Percentiles rank a stretch among this genome's conserved stretches.
Conservation (phyloP, 768 basidiomycete genomes). For the Boletus fagicola region DNA sequence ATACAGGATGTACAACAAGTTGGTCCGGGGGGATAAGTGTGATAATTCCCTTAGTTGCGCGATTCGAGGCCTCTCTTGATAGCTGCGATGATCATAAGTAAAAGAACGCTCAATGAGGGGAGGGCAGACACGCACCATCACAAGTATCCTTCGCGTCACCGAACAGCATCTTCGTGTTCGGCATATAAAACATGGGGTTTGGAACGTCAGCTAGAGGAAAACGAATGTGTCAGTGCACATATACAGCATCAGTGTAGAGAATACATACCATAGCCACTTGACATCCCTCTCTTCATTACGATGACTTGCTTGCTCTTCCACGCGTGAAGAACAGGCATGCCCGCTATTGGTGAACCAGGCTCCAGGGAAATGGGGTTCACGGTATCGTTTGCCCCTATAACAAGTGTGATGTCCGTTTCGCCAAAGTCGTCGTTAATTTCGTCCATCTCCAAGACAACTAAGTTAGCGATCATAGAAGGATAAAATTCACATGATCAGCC, state of each 20-base stretch:
- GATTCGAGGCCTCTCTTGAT: slow-evolving; percentile 59
- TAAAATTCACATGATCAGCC: neutral
- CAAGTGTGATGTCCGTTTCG: slow-evolving; percentile 86
- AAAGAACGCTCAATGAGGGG: neutral
- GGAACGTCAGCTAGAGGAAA: slow-evolving; percentile 71
- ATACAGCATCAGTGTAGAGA: neutral
- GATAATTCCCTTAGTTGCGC: slow-evolving; percentile 18
- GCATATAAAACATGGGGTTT: slow-evolving; percentile 94
- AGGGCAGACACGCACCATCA: slow-evolving; percentile 53
- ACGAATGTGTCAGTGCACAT: neutral
- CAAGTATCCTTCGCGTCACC: slow-evolving; percentile 91
- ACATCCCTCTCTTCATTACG: slow-evolving; percentile 91
- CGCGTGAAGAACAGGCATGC: slow-evolving; percentile 89
- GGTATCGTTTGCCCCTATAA: slow-evolving; percentile 91
- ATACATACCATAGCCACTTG: slow-evolving; percentile 75
- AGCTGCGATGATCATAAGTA: slow-evolving; percentile 34
- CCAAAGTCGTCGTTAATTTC: slow-evolving; percentile 92
- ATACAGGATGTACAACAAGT: slow-evolving; percentile 19
- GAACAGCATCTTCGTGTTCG: slow-evolving; percentile 86
- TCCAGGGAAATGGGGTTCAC: slow-evolving; percentile 90
- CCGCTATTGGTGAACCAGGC: slow-evolving; percentile 82
- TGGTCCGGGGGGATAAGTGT: neutral
- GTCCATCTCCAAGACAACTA: slow-evolving; percentile 91
- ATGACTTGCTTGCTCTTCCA: slow-evolving; percentile 94
- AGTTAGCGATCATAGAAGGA: neutral